A percentile compares a stretch with the other conserved stretches of the same genome.
Conservation (phyloP, 805 yeast species). For the Metschnikowia bowlesiae region DNA sequence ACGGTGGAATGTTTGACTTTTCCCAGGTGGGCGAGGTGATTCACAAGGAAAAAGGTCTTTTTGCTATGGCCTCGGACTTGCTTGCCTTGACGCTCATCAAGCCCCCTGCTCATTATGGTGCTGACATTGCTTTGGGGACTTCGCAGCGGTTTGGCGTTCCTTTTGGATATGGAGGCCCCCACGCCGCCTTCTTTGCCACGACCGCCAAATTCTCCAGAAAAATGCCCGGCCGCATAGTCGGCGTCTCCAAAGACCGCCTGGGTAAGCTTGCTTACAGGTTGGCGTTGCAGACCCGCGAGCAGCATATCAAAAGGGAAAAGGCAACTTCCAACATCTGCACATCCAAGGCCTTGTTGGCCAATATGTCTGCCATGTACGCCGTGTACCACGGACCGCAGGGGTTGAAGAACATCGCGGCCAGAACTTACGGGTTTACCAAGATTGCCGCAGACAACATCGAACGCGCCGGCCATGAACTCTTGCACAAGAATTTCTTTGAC, state of each 20-base stretch:
- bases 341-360: constrained; percentile 94
- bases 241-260: constrained; percentile 85
- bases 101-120: constrained; percentile 82
- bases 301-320: constrained; percentile 94
- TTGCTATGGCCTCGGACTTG: constrained; percentile 87
- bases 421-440: constrained; percentile 71
- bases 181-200: constrained; percentile 95
- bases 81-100: constrained; percentile 80
- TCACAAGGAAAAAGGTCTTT: constrained; percentile 68
- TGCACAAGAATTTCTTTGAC: constrained; percentile 74
- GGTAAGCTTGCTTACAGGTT: constrained; percentile 87
- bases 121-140: constrained; percentile 89
- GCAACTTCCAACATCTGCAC: constrained; percentile 98
- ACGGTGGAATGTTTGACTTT: constrained; percentile 57
- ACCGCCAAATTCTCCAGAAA: constrained; percentile 77
- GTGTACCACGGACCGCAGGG: constrained; percentile 96
- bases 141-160: constrained; percentile 98
- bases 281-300: constrained; percentile 97
- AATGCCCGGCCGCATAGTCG: constrained; percentile 95
- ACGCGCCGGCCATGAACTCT: constrained; percentile 39
- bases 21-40: constrained; percentile 55
- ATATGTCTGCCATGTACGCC: constrained; percentile 92
- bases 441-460: constrained; percentile 60
- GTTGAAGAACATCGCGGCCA: constrained; percentile 66
- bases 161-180: constrained; percentile 98